Percentiles rank a stretch among this genome's conserved stretches.
These are phyloP conservation scores for Nevesoporus exiguus DNA, from an alignment of 768 basidiomycete genomes.

Conservation along the genomic window DNA sequence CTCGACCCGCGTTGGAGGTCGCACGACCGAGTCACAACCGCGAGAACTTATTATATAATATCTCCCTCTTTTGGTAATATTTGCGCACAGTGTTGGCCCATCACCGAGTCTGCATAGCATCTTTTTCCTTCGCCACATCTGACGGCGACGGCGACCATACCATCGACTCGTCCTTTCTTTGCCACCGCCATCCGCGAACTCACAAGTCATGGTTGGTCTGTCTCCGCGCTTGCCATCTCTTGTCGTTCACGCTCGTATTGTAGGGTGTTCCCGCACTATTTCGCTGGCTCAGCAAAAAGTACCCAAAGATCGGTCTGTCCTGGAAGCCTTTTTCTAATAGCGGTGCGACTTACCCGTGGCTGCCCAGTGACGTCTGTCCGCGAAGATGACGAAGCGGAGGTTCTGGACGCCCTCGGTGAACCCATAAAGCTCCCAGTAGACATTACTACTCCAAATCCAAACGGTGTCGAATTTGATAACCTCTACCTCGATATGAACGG, in stretches of 20 bases:
- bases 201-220: conserved; percentile 20
- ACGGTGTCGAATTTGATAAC: conserved; percentile 92
- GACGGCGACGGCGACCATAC: conserved; percentile 2
- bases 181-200: not conserved
- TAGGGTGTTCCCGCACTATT: conserved; percentile 98
- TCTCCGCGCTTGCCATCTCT: not conserved
- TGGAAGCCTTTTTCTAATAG: not conserved
- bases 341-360: not conserved
- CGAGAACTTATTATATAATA: conserved; percentile 22
- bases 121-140: not conserved
- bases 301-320: conserved; percentile 88
- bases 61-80: conserved; percentile 8
- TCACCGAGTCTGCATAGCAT: not conserved
- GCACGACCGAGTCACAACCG: conserved; percentile 19
- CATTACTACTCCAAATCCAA: conserved; percentile 83
- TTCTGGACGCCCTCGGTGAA: conserved; percentile 65
- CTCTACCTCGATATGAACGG: conserved; percentile 99
- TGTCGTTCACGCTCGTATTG: conserved; percentile 5
- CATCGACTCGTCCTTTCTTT: not conserved
- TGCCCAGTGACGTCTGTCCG: conserved; percentile 65
- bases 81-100: not conserved
- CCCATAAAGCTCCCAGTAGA: conserved; percentile 73
- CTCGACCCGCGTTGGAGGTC: not conserved
- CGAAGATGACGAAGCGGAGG: conserved; percentile 78
- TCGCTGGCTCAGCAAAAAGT: conserved; percentile 98